A percentile compares a stretch with the other conserved stretches of the same genome.
Evolutionary conservation across 1,139 yeast genomes (phyloP).

Genomic region (Yamadazyma dushanensis): DNA sequence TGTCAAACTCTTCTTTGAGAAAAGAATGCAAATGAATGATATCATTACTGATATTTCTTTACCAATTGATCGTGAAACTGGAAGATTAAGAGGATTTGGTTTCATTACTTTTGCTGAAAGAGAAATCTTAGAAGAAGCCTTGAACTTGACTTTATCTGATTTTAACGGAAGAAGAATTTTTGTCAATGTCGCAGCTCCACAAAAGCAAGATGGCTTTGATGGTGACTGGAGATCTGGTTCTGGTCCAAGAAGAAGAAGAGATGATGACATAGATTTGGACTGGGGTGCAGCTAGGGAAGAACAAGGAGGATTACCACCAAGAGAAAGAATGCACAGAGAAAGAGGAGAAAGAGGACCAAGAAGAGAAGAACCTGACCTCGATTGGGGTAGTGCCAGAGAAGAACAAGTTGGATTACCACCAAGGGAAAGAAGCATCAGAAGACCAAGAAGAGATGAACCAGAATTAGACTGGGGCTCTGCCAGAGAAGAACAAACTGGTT

Average conservation of each 20-base stretch:
- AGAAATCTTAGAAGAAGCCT: slow-evolving; percentile 67
- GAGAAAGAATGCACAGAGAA: slow-evolving; percentile 36
- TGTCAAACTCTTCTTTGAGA: slow-evolving; percentile 66
- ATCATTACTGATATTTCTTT: slow-evolving; percentile 60
- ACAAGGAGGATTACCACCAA: slow-evolving; percentile 35
- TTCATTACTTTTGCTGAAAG: slow-evolving; percentile 76
- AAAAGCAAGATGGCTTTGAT: slow-evolving; percentile 50
- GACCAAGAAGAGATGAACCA: slow-evolving; percentile 38
- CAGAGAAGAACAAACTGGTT: slow-evolving; percentile 32
- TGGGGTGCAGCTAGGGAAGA: slow-evolving; percentile 51
- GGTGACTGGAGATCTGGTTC: slow-evolving; percentile 49
- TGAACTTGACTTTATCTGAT: slow-evolving; percentile 61
- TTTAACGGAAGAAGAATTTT: slow-evolving; percentile 76
- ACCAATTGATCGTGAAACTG: slow-evolving; percentile 62
- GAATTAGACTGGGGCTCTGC: slow-evolving; percentile 65
- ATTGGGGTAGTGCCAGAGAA: slow-evolving; percentile 51
- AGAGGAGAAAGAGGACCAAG: slow-evolving; percentile 22
- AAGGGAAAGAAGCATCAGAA: slow-evolving; percentile 31
- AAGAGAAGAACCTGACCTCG: slow-evolving; percentile 52
- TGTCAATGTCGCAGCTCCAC: slow-evolving; percentile 90
- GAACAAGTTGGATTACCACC: slow-evolving; percentile 35
- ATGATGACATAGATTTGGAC: slow-evolving; percentile 55
- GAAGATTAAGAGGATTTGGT: slow-evolving; percentile 81
- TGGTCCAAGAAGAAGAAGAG: slow-evolving; percentile 34
- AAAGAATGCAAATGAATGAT: slow-evolving; percentile 51